These are phyloP conservation scores for Cytospora piceae DNA, from an alignment of 2,329 filamentous ascomycete genomes.

Conservation along the genomic window DNA sequence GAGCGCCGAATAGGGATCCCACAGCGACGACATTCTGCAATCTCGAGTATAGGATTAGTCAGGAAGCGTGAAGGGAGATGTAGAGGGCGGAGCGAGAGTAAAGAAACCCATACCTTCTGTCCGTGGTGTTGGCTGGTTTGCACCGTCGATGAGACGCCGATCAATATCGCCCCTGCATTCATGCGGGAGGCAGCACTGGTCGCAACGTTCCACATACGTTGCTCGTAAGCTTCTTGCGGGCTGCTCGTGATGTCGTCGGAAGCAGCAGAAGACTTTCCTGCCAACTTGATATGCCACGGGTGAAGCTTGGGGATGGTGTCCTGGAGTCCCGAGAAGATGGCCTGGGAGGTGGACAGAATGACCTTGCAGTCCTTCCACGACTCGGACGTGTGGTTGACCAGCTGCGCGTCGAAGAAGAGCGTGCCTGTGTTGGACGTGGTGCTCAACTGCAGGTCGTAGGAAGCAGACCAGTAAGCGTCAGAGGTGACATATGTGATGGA, in stretches of 20 bases:
- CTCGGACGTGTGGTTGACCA: slow-evolving; percentile 66
- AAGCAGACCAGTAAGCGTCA: slow-evolving; percentile 62
- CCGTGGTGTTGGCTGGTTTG: too few species aligned
- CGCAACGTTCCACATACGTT: slow-evolving; percentile 34
- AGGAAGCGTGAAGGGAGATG: too few species aligned
- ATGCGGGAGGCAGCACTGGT: not conserved
- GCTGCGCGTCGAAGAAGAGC: slow-evolving; percentile 64
- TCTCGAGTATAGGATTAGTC: too few species aligned
- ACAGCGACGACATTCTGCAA: too few species aligned
- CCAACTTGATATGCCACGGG: slow-evolving; percentile 61
- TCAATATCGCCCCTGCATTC: not conserved
- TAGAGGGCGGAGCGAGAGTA: not conserved
- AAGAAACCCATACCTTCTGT: not conserved
- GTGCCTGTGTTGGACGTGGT: slow-evolving; percentile 56
- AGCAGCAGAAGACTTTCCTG: slow-evolving; percentile 34
- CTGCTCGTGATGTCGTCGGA: slow-evolving; percentile 42
- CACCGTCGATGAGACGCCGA: not conserved
- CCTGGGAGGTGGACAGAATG: slow-evolving; percentile 65
- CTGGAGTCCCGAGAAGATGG: slow-evolving; percentile 58
- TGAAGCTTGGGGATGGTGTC: slow-evolving; percentile 58
- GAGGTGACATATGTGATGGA: slow-evolving; percentile 63
- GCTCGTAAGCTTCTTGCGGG: slow-evolving; percentile 43
- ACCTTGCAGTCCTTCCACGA: slow-evolving; percentile 65
- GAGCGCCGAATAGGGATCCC: too few species aligned
- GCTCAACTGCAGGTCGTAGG: slow-evolving; percentile 65